A percentile compares a stretch with the other conserved stretches of the same genome.
phyloP scores from a whole-genome alignment of 805 yeast species.

The Lachancea cidri region DNA sequence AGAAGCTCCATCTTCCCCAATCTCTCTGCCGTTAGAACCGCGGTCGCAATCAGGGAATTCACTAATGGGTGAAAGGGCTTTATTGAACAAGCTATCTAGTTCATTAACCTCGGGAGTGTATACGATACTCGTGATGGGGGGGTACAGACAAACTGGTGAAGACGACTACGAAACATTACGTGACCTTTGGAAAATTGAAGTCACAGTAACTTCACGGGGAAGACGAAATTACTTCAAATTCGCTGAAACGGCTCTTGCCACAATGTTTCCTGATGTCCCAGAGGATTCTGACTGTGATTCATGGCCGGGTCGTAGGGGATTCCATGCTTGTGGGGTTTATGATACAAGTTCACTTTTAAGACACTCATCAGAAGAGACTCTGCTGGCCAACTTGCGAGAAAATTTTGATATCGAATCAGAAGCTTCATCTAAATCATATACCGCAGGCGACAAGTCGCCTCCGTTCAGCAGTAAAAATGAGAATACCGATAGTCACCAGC shows the following conservation, averaged over 20 bases:
- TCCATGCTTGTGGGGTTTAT: conserved; percentile 29
- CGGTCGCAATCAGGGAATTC: conserved; percentile 5
- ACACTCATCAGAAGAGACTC: conserved; percentile 10
- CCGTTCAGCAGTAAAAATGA: background rate
- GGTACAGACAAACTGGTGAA: conserved; percentile 35
- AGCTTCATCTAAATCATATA: conserved; percentile 3
- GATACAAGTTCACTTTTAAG: conserved; percentile 14
- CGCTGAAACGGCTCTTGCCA: conserved; percentile 34
- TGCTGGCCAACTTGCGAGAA: conserved; percentile 19
- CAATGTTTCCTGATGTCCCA: conserved; percentile 23
- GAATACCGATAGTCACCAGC: background rate
- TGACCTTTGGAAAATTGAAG: conserved; percentile 40
- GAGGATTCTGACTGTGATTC: conserved; percentile 10
- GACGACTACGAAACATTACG: conserved; percentile 34
- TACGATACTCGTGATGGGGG: conserved; percentile 42
- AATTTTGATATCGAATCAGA: conserved; percentile 20
- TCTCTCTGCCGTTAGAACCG: conserved; percentile 5
- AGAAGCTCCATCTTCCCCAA: conserved; percentile 1
- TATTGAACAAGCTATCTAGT: conserved; percentile 4
- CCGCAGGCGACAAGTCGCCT: conserved; percentile 1
- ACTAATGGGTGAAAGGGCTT: conserved; percentile 4
- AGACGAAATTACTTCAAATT: conserved; percentile 34
- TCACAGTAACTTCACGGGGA: conserved; percentile 34
- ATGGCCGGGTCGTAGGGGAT: conserved; percentile 36
- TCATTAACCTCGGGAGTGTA: conserved; percentile 12